These are phyloP conservation scores for Onygena corvina DNA, from an alignment of 2,329 filamentous ascomycete genomes.

Conservation along the genomic window DNA sequence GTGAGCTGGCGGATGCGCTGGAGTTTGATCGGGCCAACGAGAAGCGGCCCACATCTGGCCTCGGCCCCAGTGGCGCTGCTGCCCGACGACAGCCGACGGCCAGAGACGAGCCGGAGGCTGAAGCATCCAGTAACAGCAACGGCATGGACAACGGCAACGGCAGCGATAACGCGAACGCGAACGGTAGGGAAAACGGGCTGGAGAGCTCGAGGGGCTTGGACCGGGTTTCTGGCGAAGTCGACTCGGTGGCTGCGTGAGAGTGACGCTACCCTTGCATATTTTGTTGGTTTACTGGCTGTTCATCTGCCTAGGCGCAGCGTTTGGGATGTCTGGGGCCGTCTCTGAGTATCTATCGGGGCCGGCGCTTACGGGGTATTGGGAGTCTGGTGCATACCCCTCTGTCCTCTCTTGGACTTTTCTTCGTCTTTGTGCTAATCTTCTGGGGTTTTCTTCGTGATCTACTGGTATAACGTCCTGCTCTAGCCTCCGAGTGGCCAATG, in stretches of 20 bases:
- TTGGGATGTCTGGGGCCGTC: not conserved
- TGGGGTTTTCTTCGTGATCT: not conserved
- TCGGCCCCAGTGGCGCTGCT: not conserved
- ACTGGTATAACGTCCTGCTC: too few species aligned
- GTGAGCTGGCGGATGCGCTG: slow-evolving; percentile 35
- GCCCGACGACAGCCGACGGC: not conserved
- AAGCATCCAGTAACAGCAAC: not conserved
- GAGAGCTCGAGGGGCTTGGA: not conserved
- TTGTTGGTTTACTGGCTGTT: too few species aligned
- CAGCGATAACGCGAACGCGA: not conserved
- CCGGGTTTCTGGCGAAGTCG: not conserved
- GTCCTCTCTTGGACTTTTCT: not conserved
- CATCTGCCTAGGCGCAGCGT: not conserved
- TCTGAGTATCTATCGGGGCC: not conserved
- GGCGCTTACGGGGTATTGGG: slow-evolving; percentile 2
- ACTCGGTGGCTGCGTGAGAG: not conserved
- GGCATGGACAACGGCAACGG: not conserved
- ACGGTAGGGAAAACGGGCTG: not conserved
- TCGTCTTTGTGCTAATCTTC: not conserved
- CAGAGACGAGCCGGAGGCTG: not conserved
- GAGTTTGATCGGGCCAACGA: slow-evolving; percentile 34
- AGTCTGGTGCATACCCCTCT: slow-evolving; percentile 1
- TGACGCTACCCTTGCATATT: not conserved
- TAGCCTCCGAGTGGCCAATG: too few species aligned
- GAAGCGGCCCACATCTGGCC: slow-evolving; percentile 16